Conservation (phyloP, 2,329 filamentous ascomycete genomes). For the Lizonia empirigonia region DNA sequence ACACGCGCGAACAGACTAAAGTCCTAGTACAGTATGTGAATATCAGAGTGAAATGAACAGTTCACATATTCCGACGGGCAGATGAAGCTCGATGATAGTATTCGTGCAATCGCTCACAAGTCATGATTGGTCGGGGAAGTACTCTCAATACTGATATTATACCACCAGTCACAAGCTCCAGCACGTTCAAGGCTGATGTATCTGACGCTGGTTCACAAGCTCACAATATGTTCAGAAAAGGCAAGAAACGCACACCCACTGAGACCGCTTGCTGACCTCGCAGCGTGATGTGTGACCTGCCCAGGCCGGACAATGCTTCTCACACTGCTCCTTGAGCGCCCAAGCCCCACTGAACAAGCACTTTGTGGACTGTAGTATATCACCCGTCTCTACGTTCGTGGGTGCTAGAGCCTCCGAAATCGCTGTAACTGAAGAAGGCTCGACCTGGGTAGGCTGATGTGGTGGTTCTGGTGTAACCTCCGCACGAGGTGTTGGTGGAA, state of each 20-base stretch:
- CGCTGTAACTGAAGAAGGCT: no score
- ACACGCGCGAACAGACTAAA: no score
- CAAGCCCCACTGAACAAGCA: not conserved
- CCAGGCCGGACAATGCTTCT: not conserved
- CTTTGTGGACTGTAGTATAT: no score
- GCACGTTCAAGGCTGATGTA: no score
- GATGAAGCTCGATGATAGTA: no score
- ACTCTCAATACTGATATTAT: no score
- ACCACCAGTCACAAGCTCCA: no score
- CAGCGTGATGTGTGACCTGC: not conserved
- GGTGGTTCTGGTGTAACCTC: not conserved
- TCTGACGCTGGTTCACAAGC: not conserved
- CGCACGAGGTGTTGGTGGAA: not conserved
- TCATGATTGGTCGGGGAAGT: no score
- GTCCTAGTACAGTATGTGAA: no score
- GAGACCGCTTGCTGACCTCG: not conserved
- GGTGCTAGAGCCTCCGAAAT: not conserved
- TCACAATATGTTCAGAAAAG: not conserved
- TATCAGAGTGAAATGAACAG: no score
- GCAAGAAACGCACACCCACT: conserved; percentile 1
- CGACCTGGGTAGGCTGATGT: not conserved
- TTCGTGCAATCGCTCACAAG: no score
- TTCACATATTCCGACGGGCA: no score
- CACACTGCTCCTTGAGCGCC: not conserved
- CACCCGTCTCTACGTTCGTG: not conserved